Evolutionary conservation across 2,329 filamentous ascomycete genomes (phyloP), one percentile per base, ranked within the genome.

Genomic region (Cytospora schulzeri): DNA sequence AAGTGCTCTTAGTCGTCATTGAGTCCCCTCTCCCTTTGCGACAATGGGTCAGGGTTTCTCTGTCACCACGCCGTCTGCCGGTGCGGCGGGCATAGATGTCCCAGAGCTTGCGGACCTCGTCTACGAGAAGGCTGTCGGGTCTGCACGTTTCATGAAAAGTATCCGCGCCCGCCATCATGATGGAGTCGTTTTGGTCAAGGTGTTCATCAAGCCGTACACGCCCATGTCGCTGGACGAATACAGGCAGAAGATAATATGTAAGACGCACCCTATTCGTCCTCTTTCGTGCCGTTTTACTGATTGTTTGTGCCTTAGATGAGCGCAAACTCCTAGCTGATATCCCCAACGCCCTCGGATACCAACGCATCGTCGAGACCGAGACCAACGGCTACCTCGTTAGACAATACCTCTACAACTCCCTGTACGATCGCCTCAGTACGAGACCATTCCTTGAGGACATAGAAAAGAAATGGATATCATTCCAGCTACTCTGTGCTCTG

Each of bases 381-480:
- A 93, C 89, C 52, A 93, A 93, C 73, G 95, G 93, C 56, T 97
- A 96, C 74, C 85, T 99, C 24, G 92, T 97, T 64, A 90, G 95
- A 60, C 96, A 98, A 77, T 98, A 91, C 75, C 88, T 98, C 66
- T 95, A 98, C 78, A 97, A 91, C 81, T 98, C 95, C 28, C 85
- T 99, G 5, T 99, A 99, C 79, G 95, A 99, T 79, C 91, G 95
- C 61, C 88, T 99, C 77, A 96, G 95, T 77, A 99, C 95, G 11
- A 88, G 96, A 9, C 96, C 95, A 0, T 99, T 99, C 71, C 82
- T 98, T 12, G 96, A 99, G 77, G 92, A 96, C 69, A 95, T 99
- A 69, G 95, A 99, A 77, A 98, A 97, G 83, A 97, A 96, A 80
- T 99, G 95, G 95, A 85, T 99, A 58, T 91, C 94, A 0, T 99